Evolutionary conservation across 805 yeast genomes (phyloP).

Genomic region (Saccharomycopsis synnaedendra): DNA sequence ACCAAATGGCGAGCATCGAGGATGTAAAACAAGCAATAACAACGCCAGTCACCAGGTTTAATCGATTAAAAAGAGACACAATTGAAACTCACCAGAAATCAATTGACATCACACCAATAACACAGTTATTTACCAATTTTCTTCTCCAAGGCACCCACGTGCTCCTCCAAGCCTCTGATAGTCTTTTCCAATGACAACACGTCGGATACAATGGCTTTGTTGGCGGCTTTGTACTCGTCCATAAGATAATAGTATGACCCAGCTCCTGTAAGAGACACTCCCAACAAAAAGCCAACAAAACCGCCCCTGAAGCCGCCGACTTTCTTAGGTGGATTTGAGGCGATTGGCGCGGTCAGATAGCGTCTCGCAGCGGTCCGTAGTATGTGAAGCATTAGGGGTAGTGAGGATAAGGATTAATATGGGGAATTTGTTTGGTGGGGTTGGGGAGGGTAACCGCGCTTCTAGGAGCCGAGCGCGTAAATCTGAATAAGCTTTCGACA

Average conservation of each 20-base stretch:
- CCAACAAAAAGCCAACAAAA: conserved; percentile 67
- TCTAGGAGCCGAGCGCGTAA: too few relatives aligned
- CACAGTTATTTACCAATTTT: conserved; percentile 7
- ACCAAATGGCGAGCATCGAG: too few relatives aligned
- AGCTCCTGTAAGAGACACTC: conserved; percentile 63
- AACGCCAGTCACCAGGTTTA: not conserved
- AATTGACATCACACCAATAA: not conserved
- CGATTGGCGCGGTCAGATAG: not conserved
- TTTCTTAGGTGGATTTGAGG: conserved; percentile 16
- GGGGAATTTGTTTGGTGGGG: too few relatives aligned
- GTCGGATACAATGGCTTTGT: conserved; percentile 63
- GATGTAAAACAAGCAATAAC: not conserved
- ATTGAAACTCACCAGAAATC: not conserved
- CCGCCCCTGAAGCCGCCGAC: conserved; percentile 35
- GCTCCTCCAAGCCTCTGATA: conserved; percentile 55
- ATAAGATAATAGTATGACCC: conserved; percentile 68
- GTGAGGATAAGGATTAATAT: too few relatives aligned
- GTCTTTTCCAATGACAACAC: conserved; percentile 60
- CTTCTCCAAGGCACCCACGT: conserved; percentile 51
- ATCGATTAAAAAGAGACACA: not conserved
- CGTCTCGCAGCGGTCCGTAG: too few relatives aligned
- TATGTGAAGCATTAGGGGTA: too few relatives aligned
- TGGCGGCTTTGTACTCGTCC: conserved; percentile 67
- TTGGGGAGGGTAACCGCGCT: too few relatives aligned
- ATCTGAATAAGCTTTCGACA: too few relatives aligned